These are phyloP conservation scores for Pseudonitzschia multiseries DNA, from an alignment of 108 stramenopile species.

Conservation along the genomic window DNA sequence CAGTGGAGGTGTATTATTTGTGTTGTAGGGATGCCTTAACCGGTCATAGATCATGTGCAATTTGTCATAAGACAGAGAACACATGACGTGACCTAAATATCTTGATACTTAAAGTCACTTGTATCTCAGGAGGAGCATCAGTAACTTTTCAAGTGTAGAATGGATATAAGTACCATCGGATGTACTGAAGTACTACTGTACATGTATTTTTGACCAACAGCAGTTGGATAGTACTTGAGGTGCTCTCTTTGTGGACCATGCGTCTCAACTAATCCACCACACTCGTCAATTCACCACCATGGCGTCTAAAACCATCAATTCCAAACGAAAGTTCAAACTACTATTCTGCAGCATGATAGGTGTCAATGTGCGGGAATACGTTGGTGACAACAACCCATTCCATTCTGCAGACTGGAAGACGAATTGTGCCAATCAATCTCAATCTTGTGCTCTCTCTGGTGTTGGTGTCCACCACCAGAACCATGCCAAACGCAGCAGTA, in stretches of 20 bases:
- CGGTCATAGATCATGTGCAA: too few species aligned
- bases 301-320: conserved; percentile 25
- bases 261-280: conserved; percentile 32
- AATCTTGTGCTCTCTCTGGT: conserved; percentile 32
- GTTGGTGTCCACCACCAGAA: conserved; percentile 66
- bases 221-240: conserved; percentile 27
- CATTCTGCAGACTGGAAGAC: conserved; percentile 14
- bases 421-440: conserved; percentile 14
- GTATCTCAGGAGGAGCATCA: too few species aligned
- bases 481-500: conserved; percentile 50
- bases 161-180: too few species aligned
- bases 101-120: too few species aligned
- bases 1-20: too few species aligned
- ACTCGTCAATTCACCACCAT: conserved; percentile 27
- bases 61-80: too few species aligned
- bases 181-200: too few species aligned
- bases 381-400: conserved; percentile 37
- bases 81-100: too few species aligned
- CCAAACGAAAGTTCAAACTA: conserved; percentile 34
- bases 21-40: too few species aligned
- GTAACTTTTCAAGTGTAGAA: too few species aligned
- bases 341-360: conserved; percentile 15
- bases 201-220: too few species aligned
- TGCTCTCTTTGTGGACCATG: conserved; percentile 54
- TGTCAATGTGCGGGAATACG: conserved; percentile 21